Conservation (phyloP, 2,329 filamentous ascomycete genomes). For the Colletotrichum spinosum region DNA sequence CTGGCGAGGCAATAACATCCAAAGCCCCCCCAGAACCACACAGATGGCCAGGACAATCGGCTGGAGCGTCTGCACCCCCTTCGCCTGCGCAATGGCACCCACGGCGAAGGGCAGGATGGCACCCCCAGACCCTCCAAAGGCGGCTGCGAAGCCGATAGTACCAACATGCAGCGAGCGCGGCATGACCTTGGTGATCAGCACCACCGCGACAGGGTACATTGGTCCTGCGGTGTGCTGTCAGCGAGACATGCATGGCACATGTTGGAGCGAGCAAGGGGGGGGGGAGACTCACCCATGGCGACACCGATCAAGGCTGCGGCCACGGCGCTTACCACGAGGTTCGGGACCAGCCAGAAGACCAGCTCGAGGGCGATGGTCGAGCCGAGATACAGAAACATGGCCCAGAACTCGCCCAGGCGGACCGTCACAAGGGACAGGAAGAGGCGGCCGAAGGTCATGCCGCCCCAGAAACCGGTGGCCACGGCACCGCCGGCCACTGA, state of each 20-base stretch:
- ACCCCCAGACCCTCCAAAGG: constrained; percentile 80
- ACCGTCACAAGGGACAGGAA: too few species aligned
- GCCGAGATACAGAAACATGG: too few species aligned
- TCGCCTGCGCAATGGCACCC: constrained; percentile 72
- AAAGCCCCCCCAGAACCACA: constrained; percentile 47
- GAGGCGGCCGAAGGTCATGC: too few species aligned
- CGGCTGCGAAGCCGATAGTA: constrained; percentile 84
- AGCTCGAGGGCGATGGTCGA: constrained; percentile 65
- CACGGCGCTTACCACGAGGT: constrained; percentile 66
- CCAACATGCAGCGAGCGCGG: constrained; percentile 80
- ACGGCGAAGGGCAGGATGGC: constrained; percentile 75
- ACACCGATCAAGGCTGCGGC: too few species aligned
- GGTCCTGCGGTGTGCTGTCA: constrained; percentile 61
- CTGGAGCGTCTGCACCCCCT: constrained; percentile 68
- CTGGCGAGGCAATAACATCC: constrained; percentile 57
- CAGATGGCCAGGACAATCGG: constrained; percentile 63
- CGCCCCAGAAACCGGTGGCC: too few species aligned
- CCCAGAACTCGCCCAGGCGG: too few species aligned
- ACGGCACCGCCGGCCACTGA: too few species aligned
- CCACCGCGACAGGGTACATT: constrained; percentile 80
- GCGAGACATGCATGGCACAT: too few species aligned
- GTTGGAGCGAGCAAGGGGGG: constrained; percentile 76
- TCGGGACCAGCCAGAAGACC: constrained; percentile 84
- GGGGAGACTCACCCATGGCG: constrained; percentile 50
- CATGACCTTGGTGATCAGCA: constrained; percentile 79